Evolutionary conservation across 768 basidiomycete species (phyloP).

Genomic region (Hygrocybe punicea): DNA sequence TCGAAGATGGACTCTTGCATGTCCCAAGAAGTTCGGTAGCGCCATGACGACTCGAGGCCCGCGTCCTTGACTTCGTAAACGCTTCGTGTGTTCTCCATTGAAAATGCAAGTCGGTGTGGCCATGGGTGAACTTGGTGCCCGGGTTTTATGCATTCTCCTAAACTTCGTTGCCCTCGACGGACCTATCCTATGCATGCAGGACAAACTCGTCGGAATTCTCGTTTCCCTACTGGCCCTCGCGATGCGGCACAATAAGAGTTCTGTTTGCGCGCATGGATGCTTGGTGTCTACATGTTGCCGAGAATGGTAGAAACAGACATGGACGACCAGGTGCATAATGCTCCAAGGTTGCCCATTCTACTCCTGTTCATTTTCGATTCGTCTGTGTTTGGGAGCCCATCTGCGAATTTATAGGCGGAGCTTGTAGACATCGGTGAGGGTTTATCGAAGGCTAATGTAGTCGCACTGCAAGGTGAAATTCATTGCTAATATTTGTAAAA

Average conservation of each 20-base stretch:
- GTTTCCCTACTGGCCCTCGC: slow-evolving; percentile 51
- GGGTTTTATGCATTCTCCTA: slow-evolving; percentile 68
- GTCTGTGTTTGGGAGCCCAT: not conserved
- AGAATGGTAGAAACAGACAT: slow-evolving; percentile 34
- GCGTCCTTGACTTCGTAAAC: no score
- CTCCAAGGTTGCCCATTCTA: slow-evolving; percentile 20
- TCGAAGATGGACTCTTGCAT: no score
- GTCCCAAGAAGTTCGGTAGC: no score
- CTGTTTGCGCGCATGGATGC: slow-evolving; percentile 58
- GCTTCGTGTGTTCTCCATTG: no score
- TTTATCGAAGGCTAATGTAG: slow-evolving; percentile 49
- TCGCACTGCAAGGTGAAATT: slow-evolving; percentile 42
- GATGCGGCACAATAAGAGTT: slow-evolving; percentile 59
- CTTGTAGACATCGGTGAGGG: slow-evolving; percentile 56
- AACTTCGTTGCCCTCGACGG: slow-evolving; percentile 65
- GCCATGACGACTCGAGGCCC: no score
- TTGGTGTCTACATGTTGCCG: slow-evolving; percentile 60
- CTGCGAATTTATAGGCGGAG: slow-evolving; percentile 35
- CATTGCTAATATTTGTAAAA: not conserved
- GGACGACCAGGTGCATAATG: slow-evolving; percentile 16
- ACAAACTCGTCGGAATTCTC: slow-evolving; percentile 44
- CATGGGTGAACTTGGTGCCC: no score
- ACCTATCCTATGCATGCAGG: slow-evolving; percentile 46
- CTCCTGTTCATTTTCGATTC: slow-evolving; percentile 42
- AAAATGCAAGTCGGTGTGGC: no score